These are phyloP conservation scores for Phytophthora pluvialis DNA, from an alignment of 352 stramenopile species.

Conservation along the genomic window DNA sequence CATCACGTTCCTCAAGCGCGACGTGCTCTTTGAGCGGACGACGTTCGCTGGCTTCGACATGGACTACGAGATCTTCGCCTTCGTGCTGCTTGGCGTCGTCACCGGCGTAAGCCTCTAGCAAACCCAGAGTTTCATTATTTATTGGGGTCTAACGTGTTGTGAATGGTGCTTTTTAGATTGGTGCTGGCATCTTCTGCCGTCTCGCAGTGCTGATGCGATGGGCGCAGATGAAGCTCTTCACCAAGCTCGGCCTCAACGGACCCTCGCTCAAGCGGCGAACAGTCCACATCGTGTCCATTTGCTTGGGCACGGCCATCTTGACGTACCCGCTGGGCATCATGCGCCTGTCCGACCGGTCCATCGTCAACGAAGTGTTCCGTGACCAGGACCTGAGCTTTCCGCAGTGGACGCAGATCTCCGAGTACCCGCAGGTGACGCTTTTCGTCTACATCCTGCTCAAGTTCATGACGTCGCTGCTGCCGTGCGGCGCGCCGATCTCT, in stretches of 20 bases:
- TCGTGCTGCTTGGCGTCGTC: conserved; percentile 72
- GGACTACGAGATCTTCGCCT: conserved; percentile 84
- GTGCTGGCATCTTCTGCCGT: conserved; percentile 70
- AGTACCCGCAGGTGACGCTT: conserved; percentile 74
- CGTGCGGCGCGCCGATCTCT: conserved; percentile 78
- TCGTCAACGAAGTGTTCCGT: conserved; percentile 86
- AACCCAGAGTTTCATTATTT: neutral
- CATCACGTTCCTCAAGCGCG: conserved; percentile 78
- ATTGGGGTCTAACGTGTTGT: neutral
- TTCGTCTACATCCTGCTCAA: conserved; percentile 85
- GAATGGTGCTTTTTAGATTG: conserved; percentile 43
- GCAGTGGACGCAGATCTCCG: conserved; percentile 70
- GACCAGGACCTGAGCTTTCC: conserved; percentile 68
- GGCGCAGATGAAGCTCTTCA: conserved; percentile 68
- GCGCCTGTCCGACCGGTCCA: conserved; percentile 72
- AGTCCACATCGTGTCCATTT: conserved; percentile 71
- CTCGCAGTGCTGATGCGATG: conserved; percentile 58
- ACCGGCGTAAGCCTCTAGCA: conserved; percentile 57
- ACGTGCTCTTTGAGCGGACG: conserved; percentile 83
- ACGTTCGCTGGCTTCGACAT: conserved; percentile 84
- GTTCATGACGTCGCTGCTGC: conserved; percentile 77
- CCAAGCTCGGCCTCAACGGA: conserved; percentile 55
- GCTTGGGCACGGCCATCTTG: conserved; percentile 59
- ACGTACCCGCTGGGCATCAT: conserved; percentile 82
- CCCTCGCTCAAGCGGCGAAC: conserved; percentile 64